A percentile compares a stretch with the other conserved stretches of the same genome.
Conservation (phyloP, 2,329 filamentous ascomycete species). For the Stemphylium vesicarium region DNA sequence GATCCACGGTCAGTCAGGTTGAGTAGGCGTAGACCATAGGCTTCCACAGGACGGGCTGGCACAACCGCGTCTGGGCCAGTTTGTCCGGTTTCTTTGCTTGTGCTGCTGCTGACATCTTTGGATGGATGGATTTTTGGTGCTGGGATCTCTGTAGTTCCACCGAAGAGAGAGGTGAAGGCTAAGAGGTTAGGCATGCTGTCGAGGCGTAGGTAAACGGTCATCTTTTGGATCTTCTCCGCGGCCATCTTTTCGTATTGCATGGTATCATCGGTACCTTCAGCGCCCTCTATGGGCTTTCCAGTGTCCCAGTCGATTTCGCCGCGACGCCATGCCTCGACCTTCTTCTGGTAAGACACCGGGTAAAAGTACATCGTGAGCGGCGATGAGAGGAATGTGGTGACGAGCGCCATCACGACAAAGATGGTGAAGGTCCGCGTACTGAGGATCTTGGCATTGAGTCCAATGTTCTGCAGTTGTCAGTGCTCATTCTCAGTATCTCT, state of each 20-base stretch:
- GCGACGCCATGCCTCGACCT: conserved; percentile 75
- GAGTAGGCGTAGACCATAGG: conserved; percentile 84
- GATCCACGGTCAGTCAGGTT: conserved; percentile 92
- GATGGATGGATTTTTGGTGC: conserved; percentile 49
- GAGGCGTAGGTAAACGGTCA: conserved; percentile 82
- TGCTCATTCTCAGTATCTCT: background rate
- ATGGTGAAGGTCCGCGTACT: conserved; percentile 86
- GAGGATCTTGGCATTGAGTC: conserved; percentile 80
- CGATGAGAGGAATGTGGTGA: conserved; percentile 85
- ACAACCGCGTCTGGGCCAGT: conserved; percentile 20
- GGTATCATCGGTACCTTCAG: conserved; percentile 49
- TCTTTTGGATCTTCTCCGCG: conserved; percentile 61
- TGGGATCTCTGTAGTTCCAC: conserved; percentile 57
- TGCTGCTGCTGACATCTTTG: conserved; percentile 21
- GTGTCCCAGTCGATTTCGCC: conserved; percentile 90
- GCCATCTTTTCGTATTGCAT: conserved; percentile 59
- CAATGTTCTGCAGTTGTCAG: conserved; percentile 68
- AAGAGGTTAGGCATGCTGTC: conserved; percentile 85
- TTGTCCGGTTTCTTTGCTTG: conserved; percentile 30
- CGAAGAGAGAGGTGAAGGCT: conserved; percentile 80
- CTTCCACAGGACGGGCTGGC: conserved; percentile 64
- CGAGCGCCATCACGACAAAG: conserved; percentile 90
- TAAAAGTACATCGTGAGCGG: conserved; percentile 77
- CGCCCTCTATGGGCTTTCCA: conserved; percentile 54
- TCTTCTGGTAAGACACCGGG: conserved; percentile 76